Evolutionary conservation across 768 basidiomycete species (phyloP).

Genomic region (Rubroboletus pulcherrimus): DNA sequence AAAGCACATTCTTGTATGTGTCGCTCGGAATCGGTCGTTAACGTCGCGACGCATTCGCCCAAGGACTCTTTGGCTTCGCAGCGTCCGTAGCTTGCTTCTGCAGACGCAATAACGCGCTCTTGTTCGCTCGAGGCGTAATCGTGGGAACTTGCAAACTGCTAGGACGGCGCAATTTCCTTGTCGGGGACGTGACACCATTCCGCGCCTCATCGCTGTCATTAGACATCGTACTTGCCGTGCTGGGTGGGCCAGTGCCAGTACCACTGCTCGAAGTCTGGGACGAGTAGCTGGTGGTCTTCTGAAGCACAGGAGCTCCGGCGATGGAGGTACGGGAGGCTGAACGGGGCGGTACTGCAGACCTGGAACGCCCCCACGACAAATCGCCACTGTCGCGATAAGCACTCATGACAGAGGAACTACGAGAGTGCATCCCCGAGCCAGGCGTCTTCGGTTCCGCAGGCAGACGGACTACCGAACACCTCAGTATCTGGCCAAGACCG

Average conservation of each 20-base stretch:
- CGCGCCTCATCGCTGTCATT: conserved; percentile 23
- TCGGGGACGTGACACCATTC: conserved; percentile 19
- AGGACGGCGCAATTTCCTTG: conserved; percentile 43
- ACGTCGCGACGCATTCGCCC: conserved; percentile 30
- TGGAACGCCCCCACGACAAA: conserved; percentile 11
- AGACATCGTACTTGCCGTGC: conserved; percentile 25
- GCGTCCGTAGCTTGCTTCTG: conserved; percentile 53
- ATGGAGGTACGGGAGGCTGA: conserved; percentile 41
- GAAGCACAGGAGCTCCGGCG: conserved; percentile 9
- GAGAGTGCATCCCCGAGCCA: conserved; percentile 33
- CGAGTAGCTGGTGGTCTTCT: conserved; percentile 21
- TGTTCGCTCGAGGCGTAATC: conserved; percentile 69
- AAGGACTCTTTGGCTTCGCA: conserved; percentile 31
- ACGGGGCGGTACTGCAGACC: conserved; percentile 32
- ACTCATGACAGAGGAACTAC: conserved; percentile 41
- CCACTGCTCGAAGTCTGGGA: conserved; percentile 27
- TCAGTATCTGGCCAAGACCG: background rate
- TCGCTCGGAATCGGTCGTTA: conserved; percentile 5
- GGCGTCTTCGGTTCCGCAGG: conserved; percentile 41
- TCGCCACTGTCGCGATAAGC: conserved; percentile 22
- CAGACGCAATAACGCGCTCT: conserved; percentile 64
- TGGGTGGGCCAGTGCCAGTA: conserved; percentile 24
- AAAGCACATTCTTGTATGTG: background rate
- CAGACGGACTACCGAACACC: conserved; percentile 41
- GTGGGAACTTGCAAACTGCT: conserved; percentile 57